Conservation (phyloP, 768 basidiomycete genomes). For the Lentinula guzmanii region DNA sequence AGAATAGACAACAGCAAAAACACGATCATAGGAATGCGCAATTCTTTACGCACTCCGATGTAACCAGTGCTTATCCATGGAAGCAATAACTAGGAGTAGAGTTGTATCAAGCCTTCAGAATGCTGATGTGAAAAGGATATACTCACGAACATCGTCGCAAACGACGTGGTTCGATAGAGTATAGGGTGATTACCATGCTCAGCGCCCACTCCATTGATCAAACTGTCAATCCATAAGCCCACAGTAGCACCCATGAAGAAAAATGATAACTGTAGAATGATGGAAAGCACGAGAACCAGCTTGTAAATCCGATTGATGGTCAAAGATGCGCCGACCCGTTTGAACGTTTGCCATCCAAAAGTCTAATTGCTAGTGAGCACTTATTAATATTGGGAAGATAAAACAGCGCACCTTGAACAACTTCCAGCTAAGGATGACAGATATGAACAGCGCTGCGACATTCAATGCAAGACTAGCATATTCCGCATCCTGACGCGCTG, state of each 20-base stretch:
- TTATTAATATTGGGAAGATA: background rate
- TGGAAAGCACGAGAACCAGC: constrained; percentile 62
- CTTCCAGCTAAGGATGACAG: constrained; percentile 64
- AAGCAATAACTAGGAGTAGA: constrained; percentile 43
- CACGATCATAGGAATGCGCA: constrained; percentile 47
- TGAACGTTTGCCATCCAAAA: constrained; percentile 88
- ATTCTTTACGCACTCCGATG: constrained; percentile 68
- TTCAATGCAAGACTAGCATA: constrained; percentile 61
- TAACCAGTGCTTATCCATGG: constrained; percentile 75
- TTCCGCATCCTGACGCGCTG: constrained; percentile 51
- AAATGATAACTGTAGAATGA: constrained; percentile 66
- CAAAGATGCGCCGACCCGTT: constrained; percentile 72
- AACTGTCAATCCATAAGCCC: constrained; percentile 72
- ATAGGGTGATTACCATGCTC: constrained; percentile 36
- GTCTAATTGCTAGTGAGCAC: constrained; percentile 26
- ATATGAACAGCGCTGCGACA: constrained; percentile 50
- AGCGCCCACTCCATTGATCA: constrained; percentile 61
- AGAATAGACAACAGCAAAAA: constrained; percentile 58
- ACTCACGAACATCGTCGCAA: constrained; percentile 56
- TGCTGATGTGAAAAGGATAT: background rate
- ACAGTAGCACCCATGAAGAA: constrained; percentile 73
- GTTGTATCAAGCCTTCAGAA: background rate
- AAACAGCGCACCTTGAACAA: constrained; percentile 54
- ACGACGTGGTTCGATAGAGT: constrained; percentile 51
- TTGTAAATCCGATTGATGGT: constrained; percentile 73